These are phyloP conservation scores for Colletotrichum sojae DNA, from an alignment of 2,329 filamentous ascomycete species.

Conservation along the genomic window DNA sequence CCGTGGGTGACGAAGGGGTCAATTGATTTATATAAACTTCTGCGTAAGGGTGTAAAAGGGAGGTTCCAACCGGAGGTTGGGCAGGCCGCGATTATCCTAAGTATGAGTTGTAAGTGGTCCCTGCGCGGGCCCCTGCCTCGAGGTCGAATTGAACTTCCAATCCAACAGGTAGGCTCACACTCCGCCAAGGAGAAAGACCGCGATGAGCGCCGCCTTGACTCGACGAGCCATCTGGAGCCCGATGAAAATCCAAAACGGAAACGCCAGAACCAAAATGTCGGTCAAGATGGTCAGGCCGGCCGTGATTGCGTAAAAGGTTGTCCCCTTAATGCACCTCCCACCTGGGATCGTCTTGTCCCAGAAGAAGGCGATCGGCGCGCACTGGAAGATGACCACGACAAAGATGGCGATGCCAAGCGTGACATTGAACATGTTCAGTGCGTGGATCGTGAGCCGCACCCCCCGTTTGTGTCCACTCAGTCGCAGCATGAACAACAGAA, in stretches of 20 bases:
- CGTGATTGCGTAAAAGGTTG: slow-evolving; percentile 18
- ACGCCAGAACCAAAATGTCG: slow-evolving; percentile 38
- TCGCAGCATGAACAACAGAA: slow-evolving; percentile 51
- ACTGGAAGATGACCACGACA: slow-evolving; percentile 56
- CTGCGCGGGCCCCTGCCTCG: no score
- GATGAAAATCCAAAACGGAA: slow-evolving; percentile 59
- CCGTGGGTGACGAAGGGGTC: no score
- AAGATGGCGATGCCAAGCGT: slow-evolving; percentile 53
- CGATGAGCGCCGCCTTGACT: slow-evolving; percentile 55
- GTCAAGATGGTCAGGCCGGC: slow-evolving; percentile 31
- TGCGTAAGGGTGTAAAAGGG: no score
- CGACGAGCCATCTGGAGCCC: slow-evolving; percentile 54
- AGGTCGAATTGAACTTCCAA: no score
- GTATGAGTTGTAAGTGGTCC: no score
- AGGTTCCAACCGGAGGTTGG: no score
- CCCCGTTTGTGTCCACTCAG: slow-evolving; percentile 49
- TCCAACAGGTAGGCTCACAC: slow-evolving; percentile 53
- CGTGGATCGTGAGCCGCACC: slow-evolving; percentile 46
- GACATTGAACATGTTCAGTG: slow-evolving; percentile 52
- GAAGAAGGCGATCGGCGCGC: slow-evolving; percentile 51
- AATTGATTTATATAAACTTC: no score
- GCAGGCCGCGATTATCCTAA: no score
- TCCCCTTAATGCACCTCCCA: slow-evolving; percentile 6
- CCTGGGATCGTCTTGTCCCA: slow-evolving; percentile 46
- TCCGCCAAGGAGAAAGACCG: slow-evolving; percentile 56